Evolutionary conservation across 768 basidiomycete genomes (phyloP).

Genomic region (Lepiota venenata): DNA sequence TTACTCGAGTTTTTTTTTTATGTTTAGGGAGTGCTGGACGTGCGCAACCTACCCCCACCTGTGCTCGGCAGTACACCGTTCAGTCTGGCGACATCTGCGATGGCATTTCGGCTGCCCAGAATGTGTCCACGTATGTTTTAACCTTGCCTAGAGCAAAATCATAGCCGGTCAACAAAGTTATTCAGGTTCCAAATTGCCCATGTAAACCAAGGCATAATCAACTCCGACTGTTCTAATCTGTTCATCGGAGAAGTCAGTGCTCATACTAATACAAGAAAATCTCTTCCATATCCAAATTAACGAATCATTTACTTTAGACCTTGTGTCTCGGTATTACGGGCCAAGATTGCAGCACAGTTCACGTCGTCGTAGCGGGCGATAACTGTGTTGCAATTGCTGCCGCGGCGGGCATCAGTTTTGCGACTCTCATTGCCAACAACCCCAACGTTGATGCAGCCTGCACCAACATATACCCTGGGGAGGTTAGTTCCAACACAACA

Average conservation of each 20-base stretch:
- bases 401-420: slow-evolving; percentile 37
- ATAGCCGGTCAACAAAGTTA: neutral
- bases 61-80: slow-evolving; percentile 51
- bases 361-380: slow-evolving; percentile 46
- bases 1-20: neutral
- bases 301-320: slow-evolving; percentile 18
- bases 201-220: slow-evolving; percentile 45
- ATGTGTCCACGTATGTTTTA: slow-evolving; percentile 42
- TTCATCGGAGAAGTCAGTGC: slow-evolving; percentile 41
- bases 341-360: slow-evolving; percentile 53
- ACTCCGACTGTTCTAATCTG: slow-evolving; percentile 56
- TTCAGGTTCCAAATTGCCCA: slow-evolving; percentile 56
- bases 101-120: slow-evolving; percentile 44
- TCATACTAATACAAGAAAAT: neutral
- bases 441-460: slow-evolving; percentile 54
- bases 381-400: slow-evolving; percentile 43
- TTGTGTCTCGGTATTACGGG: slow-evolving; percentile 57
- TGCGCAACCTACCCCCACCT: slow-evolving; percentile 18
- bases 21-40: neutral
- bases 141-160: neutral
- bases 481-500: slow-evolving; percentile 35
- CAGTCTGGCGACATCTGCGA: slow-evolving; percentile 52
- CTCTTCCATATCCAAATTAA: neutral
- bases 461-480: slow-evolving; percentile 53
- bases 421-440: slow-evolving; percentile 57